Evolutionary conservation across 1,284 basidiomycete genomes (phyloP).

Genomic region (Heterobasidion occidentale): DNA sequence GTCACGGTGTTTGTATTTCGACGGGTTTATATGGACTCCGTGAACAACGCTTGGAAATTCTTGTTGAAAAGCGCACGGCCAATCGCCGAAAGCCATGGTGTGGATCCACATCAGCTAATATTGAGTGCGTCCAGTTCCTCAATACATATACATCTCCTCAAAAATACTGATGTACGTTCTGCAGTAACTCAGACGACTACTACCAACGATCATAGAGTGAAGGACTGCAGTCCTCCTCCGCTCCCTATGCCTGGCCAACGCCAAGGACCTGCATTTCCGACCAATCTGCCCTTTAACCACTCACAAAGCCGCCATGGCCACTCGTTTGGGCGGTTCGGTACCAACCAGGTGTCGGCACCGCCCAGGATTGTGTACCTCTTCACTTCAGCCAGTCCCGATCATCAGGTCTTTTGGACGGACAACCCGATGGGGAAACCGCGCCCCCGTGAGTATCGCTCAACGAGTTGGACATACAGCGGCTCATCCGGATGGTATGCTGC

Average conservation of each 20-base stretch:
- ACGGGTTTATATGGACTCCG: not conserved
- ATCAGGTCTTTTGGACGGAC: constrained; percentile 11
- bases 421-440: constrained; percentile 29
- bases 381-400: constrained; percentile 8
- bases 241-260: not conserved
- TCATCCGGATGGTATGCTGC: constrained; percentile 28
- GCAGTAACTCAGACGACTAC: constrained; percentile 5
- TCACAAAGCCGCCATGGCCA: not conserved
- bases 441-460: constrained; percentile 21
- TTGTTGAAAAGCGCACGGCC: constrained; percentile 13
- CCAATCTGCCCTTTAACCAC: not conserved
- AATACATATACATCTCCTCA: too few relatives aligned
- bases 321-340: not conserved
- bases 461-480: constrained; percentile 23
- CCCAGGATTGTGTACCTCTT: constrained; percentile 13
- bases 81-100: constrained; percentile 1
- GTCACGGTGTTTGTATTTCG: constrained; percentile 1
- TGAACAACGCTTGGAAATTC: constrained; percentile 1
- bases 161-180: not conserved
- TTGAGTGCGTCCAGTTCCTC: constrained; percentile 1
- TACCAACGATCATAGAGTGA: constrained; percentile 6
- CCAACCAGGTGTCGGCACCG: not conserved
- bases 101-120: not conserved
- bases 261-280: not conserved
- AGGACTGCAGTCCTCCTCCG: constrained; percentile 4